phyloP scores from a whole-genome alignment of 306 rosid species.

The Aeschynomene evenia region DNA sequence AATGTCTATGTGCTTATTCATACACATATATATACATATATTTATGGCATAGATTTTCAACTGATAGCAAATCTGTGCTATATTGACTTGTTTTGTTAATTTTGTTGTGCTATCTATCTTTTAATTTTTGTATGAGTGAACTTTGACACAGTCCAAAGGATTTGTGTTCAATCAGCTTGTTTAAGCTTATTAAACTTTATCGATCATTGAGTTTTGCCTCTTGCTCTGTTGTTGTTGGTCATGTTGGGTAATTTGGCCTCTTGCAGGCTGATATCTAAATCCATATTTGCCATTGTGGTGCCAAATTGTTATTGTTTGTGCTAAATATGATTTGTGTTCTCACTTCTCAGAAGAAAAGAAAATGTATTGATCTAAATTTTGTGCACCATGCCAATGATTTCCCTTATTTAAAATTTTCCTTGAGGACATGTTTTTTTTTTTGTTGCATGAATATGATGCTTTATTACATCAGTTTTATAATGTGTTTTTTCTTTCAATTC shows the following conservation, averaged over 20 bases:
- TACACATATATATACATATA: too few species aligned
- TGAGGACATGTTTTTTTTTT: background rate
- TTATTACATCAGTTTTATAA: constrained; percentile 21
- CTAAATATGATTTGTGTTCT: background rate
- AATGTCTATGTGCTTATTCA: constrained; percentile 4
- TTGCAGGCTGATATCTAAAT: constrained; percentile 9
- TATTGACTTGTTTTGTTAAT: constrained; percentile 8
- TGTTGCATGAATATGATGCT: background rate
- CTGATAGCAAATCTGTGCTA: constrained; percentile 10
- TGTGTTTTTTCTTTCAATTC: background rate
- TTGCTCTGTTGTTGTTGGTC: constrained; percentile 10
- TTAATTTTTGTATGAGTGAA: background rate
- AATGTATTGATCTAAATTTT: background rate
- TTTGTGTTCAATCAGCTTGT: constrained; percentile 4
- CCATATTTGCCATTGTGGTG: background rate
- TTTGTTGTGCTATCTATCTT: background rate
- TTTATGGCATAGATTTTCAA: background rate
- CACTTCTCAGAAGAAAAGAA: background rate
- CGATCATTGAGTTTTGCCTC: constrained; percentile 5
- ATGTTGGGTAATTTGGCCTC: background rate
- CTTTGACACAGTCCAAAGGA: background rate
- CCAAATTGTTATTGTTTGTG: background rate
- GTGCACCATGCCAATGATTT: background rate
- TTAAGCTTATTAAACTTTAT: constrained; percentile 10
- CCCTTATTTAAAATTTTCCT: background rate